These are phyloP conservation scores for Manihot esculenta DNA, from an alignment of 441 rosid species.

Conservation along the genomic window DNA sequence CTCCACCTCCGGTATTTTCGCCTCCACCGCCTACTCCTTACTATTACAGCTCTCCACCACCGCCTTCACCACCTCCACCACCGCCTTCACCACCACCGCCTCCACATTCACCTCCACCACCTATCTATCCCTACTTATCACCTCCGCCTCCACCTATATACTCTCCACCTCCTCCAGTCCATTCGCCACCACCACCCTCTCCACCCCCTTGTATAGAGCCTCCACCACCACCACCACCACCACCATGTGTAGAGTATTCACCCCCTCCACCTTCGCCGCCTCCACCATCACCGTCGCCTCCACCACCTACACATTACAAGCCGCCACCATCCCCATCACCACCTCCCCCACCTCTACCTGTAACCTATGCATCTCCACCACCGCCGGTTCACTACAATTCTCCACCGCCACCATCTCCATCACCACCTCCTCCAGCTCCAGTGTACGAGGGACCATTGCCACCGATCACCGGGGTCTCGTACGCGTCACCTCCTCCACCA, in stretches of 20 bases:
- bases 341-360: constrained; percentile 31
- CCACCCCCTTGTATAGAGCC: constrained; percentile 37
- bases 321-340: constrained; percentile 41
- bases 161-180: constrained; percentile 29
- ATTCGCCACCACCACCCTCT: constrained; percentile 42
- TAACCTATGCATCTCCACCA: constrained; percentile 6
- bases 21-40: constrained; percentile 36
- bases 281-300: constrained; percentile 8
- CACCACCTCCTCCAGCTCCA: constrained; percentile 66
- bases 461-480: constrained; percentile 75
- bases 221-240: constrained; percentile 37
- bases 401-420: constrained; percentile 21
- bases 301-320: constrained; percentile 24
- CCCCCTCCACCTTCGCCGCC: constrained; percentile 34
- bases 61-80: constrained; percentile 26
- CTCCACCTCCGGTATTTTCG: constrained; percentile 35
- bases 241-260: constrained; percentile 29
- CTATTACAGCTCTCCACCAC: constrained; percentile 23
- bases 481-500: constrained; percentile 96
- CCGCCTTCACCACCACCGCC: constrained; percentile 37
- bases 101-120: constrained; percentile 46
- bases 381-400: constrained; percentile 11
- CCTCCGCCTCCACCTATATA: constrained; percentile 38
- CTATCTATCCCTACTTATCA: constrained; percentile 35
- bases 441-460: constrained; percentile 85